Evolutionary conservation across 768 basidiomycete genomes (phyloP).

Genomic region (Suillus spraguei): DNA sequence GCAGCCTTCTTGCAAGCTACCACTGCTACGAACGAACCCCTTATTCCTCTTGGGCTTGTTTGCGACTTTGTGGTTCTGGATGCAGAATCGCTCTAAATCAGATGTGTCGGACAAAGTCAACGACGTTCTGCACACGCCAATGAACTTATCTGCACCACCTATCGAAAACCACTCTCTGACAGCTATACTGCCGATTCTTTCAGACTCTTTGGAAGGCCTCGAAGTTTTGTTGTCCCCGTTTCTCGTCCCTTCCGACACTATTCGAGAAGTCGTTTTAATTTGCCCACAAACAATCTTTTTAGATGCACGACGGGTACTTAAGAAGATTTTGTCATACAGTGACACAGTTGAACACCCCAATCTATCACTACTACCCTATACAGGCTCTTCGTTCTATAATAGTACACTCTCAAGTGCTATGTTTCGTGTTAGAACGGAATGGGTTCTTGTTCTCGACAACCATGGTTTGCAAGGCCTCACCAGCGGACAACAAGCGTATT

Average conservation of each 20-base stretch:
- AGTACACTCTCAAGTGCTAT: conserved; percentile 39
- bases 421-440: conserved; percentile 45
- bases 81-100: not conserved
- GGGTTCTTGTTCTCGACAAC: conserved; percentile 56
- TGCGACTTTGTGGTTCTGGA: not conserved
- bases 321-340: conserved; percentile 29
- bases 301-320: conserved; percentile 40
- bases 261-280: conserved; percentile 51
- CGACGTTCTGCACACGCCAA: not conserved
- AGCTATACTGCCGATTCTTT: conserved; percentile 50
- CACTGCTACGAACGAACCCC: not conserved
- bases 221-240: conserved; percentile 41
- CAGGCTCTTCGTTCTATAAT: conserved; percentile 21
- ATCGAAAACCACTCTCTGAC: conserved; percentile 41
- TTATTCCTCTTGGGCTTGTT: not conserved
- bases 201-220: conserved; percentile 36
- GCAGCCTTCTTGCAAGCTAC: not conserved
- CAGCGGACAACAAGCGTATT: conserved; percentile 33
- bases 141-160: conserved; percentile 12
- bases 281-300: conserved; percentile 42
- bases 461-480: conserved; percentile 41
- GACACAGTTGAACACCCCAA: conserved; percentile 40
- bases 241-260: conserved; percentile 33
- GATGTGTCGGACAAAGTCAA: not conserved
- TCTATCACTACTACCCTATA: conserved; percentile 41